Evolutionary conservation across 2,329 filamentous ascomycete genomes (phyloP).

Genomic region (Pseudocercospora crystallina): DNA sequence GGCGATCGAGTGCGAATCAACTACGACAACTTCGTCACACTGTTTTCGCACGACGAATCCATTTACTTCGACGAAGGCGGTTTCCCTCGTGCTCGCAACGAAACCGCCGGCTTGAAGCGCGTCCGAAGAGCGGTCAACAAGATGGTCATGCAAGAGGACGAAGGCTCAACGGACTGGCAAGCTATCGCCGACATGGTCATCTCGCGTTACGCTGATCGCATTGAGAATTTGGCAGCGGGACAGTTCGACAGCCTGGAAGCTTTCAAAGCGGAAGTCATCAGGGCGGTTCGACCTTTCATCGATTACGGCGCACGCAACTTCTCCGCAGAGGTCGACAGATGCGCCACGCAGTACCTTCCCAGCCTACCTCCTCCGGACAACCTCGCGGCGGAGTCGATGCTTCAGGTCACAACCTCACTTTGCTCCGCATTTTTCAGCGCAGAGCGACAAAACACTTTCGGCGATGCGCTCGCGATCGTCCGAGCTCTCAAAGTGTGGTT

Average conservation of each 20-base stretch:
- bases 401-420: constrained; percentile 32
- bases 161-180: constrained; percentile 61
- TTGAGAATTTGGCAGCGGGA: constrained; percentile 42
- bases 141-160: constrained; percentile 39
- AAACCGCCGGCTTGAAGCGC: constrained; percentile 35
- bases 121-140: constrained; percentile 47
- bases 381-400: constrained; percentile 33
- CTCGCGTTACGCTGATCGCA: constrained; percentile 58
- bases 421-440: constrained; percentile 37
- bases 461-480: constrained; percentile 36
- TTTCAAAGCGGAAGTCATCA: constrained; percentile 31
- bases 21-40: constrained; percentile 51
- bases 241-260: constrained; percentile 19
- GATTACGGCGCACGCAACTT: constrained; percentile 39
- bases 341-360: constrained; percentile 47
- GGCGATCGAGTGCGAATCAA: constrained; percentile 46
- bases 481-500: constrained; percentile 51
- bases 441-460: constrained; percentile 9
- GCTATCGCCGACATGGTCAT: constrained; percentile 65
- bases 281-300: constrained; percentile 41
- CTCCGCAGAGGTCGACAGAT: constrained; percentile 46
- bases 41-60: constrained; percentile 43
- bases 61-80: constrained; percentile 32
- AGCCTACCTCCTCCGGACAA: constrained; percentile 18
- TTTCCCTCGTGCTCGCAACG: constrained; percentile 43